phyloP scores from a whole-genome alignment of 352 stramenopile species.

The Phytophthora pistaciae region DNA sequence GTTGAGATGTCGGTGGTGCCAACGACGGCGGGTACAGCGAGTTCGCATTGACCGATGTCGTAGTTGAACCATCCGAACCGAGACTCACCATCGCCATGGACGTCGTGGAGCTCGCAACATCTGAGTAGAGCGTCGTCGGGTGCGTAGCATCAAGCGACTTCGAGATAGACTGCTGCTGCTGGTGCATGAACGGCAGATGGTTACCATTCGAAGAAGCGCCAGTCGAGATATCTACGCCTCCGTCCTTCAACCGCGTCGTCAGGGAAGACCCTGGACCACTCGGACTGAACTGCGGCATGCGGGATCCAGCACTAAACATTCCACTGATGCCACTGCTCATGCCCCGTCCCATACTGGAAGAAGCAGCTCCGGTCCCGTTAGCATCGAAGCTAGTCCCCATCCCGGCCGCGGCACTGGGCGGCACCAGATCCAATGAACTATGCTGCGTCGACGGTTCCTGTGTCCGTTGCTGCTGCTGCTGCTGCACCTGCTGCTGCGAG shows the following conservation, averaged over 20 bases:
- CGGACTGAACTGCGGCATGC: constrained; percentile 45
- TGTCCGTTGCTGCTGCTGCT: constrained; percentile 29
- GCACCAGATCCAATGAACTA: constrained; percentile 35
- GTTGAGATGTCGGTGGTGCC: constrained; percentile 24
- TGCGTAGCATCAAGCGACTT: constrained; percentile 40
- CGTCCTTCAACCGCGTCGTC: constrained; percentile 46
- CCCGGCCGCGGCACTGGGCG: constrained; percentile 19
- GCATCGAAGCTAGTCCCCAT: constrained; percentile 36
- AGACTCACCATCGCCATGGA: constrained; percentile 45
- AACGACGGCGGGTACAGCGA: constrained; percentile 41
- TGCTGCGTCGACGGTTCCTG: constrained; percentile 35
- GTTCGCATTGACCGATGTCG: constrained; percentile 33
- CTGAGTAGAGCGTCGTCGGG: constrained; percentile 38
- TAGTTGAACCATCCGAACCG: constrained; percentile 35
- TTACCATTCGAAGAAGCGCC: constrained; percentile 21
- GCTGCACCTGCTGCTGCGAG: constrained; percentile 30
- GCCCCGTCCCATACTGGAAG: constrained; percentile 30
- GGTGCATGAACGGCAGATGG: constrained; percentile 44
- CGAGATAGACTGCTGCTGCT: constrained; percentile 29
- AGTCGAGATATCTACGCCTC: constrained; percentile 39
- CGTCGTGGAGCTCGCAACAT: constrained; percentile 40
- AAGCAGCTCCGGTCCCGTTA: constrained; percentile 25
- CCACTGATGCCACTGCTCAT: constrained; percentile 33
- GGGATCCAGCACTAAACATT: constrained; percentile 37
- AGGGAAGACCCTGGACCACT: constrained; percentile 25